A percentile compares a stretch with the other conserved stretches of the same genome.
Evolutionary conservation across 1,284 basidiomycete species (phyloP).

Genomic region (Ustilago sp.): DNA sequence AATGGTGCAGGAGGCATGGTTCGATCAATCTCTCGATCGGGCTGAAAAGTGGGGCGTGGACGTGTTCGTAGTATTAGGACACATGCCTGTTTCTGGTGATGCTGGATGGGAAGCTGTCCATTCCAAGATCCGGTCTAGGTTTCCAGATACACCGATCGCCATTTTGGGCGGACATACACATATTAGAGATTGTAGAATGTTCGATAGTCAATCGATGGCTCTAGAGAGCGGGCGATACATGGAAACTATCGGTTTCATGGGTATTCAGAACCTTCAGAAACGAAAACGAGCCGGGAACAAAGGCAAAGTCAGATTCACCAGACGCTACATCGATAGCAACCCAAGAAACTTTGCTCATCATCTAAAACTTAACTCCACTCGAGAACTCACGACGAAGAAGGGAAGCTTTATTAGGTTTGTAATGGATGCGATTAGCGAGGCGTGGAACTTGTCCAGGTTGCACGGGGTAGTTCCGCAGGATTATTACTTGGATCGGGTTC

Average conservation of each 20-base stretch:
- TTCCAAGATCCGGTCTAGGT: slow-evolving; percentile 58
- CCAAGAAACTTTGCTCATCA: slow-evolving; percentile 68
- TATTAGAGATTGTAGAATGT: slow-evolving; percentile 64
- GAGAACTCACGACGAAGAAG: slow-evolving; percentile 58
- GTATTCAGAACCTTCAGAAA: slow-evolving; percentile 48
- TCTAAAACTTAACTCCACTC: slow-evolving; percentile 35
- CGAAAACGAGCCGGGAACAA: slow-evolving; percentile 43
- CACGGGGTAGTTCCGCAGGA: slow-evolving; percentile 65
- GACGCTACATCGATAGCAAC: slow-evolving; percentile 72
- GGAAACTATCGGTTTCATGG: slow-evolving; percentile 56
- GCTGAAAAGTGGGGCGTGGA: slow-evolving; percentile 58
- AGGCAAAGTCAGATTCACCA: slow-evolving; percentile 67
- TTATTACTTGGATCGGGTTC: slow-evolving; percentile 64
- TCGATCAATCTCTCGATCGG: slow-evolving; percentile 54
- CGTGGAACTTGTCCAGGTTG: slow-evolving; percentile 63
- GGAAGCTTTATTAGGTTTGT: slow-evolving; percentile 57
- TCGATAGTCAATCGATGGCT: slow-evolving; percentile 60
- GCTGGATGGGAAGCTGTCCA: slow-evolving; percentile 60
- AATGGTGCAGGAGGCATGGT: slow-evolving; percentile 67
- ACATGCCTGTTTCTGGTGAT: slow-evolving; percentile 65
- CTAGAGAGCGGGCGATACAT: slow-evolving; percentile 66
- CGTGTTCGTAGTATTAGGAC: slow-evolving; percentile 64
- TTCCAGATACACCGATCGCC: slow-evolving; percentile 61
- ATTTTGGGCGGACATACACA: slow-evolving; percentile 67
- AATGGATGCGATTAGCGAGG: slow-evolving; percentile 61